Percentiles rank a stretch among this genome's conserved stretches.
Evolutionary conservation across 768 basidiomycete genomes (phyloP).

Genomic region (Pulveroboletus ravenelii): DNA sequence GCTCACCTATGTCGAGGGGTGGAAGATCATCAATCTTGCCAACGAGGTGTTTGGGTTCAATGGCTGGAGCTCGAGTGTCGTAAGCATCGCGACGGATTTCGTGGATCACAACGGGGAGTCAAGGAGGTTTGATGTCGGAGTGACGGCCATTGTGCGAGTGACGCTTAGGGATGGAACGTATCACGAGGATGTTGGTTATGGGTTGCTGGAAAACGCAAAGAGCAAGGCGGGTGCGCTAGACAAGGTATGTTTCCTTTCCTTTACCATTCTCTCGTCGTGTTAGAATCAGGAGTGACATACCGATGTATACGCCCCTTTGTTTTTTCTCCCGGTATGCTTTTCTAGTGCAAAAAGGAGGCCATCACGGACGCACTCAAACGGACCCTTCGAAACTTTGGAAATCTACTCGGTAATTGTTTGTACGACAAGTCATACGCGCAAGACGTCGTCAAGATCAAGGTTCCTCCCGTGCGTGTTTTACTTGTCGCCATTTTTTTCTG

Average conservation of each 20-base stretch:
- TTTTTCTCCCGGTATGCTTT: not conserved
- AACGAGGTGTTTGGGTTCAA: constrained; percentile 99
- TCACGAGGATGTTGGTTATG: constrained; percentile 95
- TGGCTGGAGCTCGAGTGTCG: constrained; percentile 84
- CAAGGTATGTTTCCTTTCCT: constrained; percentile 57
- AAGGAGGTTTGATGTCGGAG: constrained; percentile 62
- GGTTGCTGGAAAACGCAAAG: constrained; percentile 77
- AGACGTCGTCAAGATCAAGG: constrained; percentile 84
- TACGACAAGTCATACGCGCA: constrained; percentile 90
- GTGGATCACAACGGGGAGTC: constrained; percentile 71
- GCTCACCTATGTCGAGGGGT: constrained; percentile 92
- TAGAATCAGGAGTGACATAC: not conserved
- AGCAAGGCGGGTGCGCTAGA: constrained; percentile 84
- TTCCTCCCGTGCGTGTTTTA: constrained; percentile 57
- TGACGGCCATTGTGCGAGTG: constrained; percentile 82
- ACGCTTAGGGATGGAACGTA: constrained; percentile 82
- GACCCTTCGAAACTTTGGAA: constrained; percentile 87
- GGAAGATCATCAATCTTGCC: constrained; percentile 96
- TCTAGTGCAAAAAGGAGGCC: constrained; percentile 96
- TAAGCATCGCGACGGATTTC: constrained; percentile 73
- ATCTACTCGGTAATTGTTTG: constrained; percentile 92
- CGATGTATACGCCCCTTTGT: not conserved
- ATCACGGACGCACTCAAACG: constrained; percentile 94
- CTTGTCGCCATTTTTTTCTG: not conserved
- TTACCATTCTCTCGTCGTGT: not conserved